Evolutionary conservation across 257 asterid genomes (phyloP), one percentile per base, ranked within the genome.

Genomic region (Solanum gracilifrons): DNA sequence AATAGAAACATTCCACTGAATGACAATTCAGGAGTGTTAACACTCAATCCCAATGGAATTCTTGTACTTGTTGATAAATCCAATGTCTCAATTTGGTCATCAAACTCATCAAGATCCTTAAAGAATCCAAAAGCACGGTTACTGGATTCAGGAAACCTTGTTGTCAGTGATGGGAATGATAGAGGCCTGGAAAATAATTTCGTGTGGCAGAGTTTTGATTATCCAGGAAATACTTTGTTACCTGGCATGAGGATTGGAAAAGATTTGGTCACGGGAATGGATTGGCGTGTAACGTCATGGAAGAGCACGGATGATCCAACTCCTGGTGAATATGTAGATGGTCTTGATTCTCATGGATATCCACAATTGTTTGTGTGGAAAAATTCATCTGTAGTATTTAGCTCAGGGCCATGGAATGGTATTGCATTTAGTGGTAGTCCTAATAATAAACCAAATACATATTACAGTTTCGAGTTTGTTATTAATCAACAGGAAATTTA

Each of bases 131-230:
- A 58, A 15, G 89, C 86, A 0, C 23, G 3, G 86, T 58, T 87
- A 55, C 23, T 43, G 25, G 89, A 80, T 37, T 58, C 89, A 0
- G 89, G 48, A 5, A 87, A 87, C 29, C 89, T 87, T 33, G 89
- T 87, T 83, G 82, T 87, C 25, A 69, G 25, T 32, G 77, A 83
- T 29, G 69, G 32, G 5, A 83, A 83, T 66, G 84, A 71, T 2
- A 29, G 23, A 60, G 76, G 29, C 25, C 60, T 33, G 2, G 83
- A 58, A 37, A 37, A 2, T 21, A 51, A 27, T 33, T 9, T 21
- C 11, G 41, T 32, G 27, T 88, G 90, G 88, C 86, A 88, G 86
- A 88, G 90, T 82, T 88, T 85, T 85, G 82, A 88, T 48, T 82
- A 88, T 85, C 88, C 87, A 6, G 74, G 82, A 3, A 72, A 88